A percentile compares a stretch with the other conserved stretches of the same genome.
phyloP scores from a whole-genome alignment of 176 grass and related monocot species.

The Melocanna baccifera region DNA sequence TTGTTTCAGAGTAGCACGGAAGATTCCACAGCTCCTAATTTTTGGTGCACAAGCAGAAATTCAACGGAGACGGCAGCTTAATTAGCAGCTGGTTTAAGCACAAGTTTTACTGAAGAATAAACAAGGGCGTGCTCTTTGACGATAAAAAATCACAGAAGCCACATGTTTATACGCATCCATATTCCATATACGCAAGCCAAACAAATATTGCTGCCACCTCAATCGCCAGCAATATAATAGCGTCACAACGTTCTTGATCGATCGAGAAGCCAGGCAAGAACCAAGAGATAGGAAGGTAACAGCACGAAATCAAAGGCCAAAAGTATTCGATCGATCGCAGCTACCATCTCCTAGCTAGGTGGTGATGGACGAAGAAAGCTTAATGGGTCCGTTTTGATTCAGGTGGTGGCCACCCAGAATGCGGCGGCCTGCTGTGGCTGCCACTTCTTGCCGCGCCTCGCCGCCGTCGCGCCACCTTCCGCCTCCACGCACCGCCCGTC shows the following conservation, averaged over 20 bases:
- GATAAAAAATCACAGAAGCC: neutral
- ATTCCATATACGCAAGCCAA: neutral
- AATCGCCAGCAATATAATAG: neutral
- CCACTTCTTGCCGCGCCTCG: conserved; percentile 13
- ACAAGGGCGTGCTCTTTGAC: neutral
- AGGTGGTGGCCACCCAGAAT: conserved; percentile 20
- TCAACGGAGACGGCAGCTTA: neutral
- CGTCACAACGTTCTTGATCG: neutral
- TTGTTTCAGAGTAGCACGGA: neutral
- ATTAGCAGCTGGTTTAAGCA: neutral
- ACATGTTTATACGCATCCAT: neutral
- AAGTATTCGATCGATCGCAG: neutral
- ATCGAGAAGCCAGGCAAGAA: neutral
- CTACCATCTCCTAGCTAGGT: neutral
- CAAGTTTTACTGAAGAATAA: neutral
- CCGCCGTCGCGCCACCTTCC: conserved; percentile 10
- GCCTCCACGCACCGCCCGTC: conserved; percentile 39
- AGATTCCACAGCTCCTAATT: neutral
- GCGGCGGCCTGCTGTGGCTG: conserved; percentile 10
- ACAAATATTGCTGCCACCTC: neutral
- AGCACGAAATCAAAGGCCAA: neutral
- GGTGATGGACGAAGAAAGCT: neutral
- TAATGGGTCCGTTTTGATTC: neutral
- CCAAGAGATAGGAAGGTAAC: neutral
- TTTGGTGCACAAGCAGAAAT: neutral